Evolutionary conservation across 164 flowering plant species (phyloP), one percentile per base, ranked within the genome.

Genomic region (Protea cynaroides): DNA sequence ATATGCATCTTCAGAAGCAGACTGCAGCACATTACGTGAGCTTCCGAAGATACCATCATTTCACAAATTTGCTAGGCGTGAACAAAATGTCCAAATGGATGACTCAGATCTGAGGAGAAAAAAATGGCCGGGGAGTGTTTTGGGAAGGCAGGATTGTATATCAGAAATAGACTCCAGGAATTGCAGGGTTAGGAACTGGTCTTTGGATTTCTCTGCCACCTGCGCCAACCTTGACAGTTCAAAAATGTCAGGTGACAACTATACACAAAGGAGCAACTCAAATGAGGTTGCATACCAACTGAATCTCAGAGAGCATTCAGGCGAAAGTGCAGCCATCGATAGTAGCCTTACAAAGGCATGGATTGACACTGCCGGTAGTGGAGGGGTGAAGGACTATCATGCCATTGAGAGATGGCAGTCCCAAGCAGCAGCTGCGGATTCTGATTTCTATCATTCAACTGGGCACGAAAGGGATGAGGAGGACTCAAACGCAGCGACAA

Each of bases 41-140:
- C 92, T 89, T 73, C 99, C 99, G 25, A 95, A 91, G 81, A 91
- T 95, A 70, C 99, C 92, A 14, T 95, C 99, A 11, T 95, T 95
- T 72, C 92, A 91, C 71, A 95, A 89, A 79, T 95, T 91, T 83
- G 96, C 96, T 56, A 81, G 92, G 75, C 81, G 96, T 22, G 99
- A 88, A 75, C 96, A 94, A 60, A 81, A 85, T 82, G 78, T 86
- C 15, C 89, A 83, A 59, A 75, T 83, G 84, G 99, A 91, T 65
- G 99, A 94, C 51, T 74, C 71, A 64, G 96, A 93, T 67, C 61
- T 70, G 55, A 72, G 74, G 53, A 78, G 78, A 65, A 86, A 70
- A 78, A 83, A 77, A 74, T 87, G 87, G 89, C 56, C 86, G 43
- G 96, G 91, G 65, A 85, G 84, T 73, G 81, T 73, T 62, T 64